phyloP scores from a whole-genome alignment of 2,329 filamentous ascomycete species.

The Fusarium abutilonis region DNA sequence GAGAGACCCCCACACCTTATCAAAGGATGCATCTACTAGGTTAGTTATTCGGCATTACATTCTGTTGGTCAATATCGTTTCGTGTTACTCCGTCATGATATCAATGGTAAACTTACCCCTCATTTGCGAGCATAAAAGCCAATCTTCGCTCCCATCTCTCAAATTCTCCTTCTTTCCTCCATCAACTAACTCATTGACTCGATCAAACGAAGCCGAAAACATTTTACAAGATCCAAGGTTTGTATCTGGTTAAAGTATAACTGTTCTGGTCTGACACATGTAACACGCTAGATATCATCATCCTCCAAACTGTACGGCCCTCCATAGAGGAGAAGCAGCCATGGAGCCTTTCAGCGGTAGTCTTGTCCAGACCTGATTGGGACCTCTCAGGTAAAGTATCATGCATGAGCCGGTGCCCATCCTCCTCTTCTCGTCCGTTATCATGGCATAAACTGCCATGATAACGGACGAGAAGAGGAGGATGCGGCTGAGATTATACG shows the following conservation, averaged over 20 bases:
- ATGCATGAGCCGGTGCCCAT: slow-evolving; percentile 72
- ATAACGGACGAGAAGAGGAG: slow-evolving; percentile 17
- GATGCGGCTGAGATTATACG: slow-evolving; percentile 83
- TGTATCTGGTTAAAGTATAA: slow-evolving; percentile 9
- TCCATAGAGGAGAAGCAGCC: slow-evolving; percentile 38
- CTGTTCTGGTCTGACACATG: slow-evolving; percentile 34
- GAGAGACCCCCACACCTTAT: slow-evolving; percentile 19
- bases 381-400: slow-evolving; percentile 56
- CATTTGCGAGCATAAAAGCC: slow-evolving; percentile 43
- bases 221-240: slow-evolving; percentile 33
- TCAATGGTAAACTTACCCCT: slow-evolving; percentile 38
- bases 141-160: neutral
- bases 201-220: neutral
- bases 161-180: neutral
- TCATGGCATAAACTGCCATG: neutral
- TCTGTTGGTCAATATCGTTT: slow-evolving; percentile 29
- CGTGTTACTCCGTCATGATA: slow-evolving; percentile 36
- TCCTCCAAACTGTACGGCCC: slow-evolving; percentile 43
- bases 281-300: slow-evolving; percentile 39
- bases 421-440: slow-evolving; percentile 19
- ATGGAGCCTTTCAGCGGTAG: slow-evolving; percentile 51
- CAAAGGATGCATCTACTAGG: slow-evolving; percentile 16
- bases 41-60: slow-evolving; percentile 29
- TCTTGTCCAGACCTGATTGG: slow-evolving; percentile 53
- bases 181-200: slow-evolving; percentile 15